A percentile compares a stretch with the other conserved stretches of the same genome.
These are phyloP conservation scores for baker's yeast (Saccharomyces cerevisiae) DNA, from an alignment of 805 yeast genomes.

Conservation along the genomic window DNA sequence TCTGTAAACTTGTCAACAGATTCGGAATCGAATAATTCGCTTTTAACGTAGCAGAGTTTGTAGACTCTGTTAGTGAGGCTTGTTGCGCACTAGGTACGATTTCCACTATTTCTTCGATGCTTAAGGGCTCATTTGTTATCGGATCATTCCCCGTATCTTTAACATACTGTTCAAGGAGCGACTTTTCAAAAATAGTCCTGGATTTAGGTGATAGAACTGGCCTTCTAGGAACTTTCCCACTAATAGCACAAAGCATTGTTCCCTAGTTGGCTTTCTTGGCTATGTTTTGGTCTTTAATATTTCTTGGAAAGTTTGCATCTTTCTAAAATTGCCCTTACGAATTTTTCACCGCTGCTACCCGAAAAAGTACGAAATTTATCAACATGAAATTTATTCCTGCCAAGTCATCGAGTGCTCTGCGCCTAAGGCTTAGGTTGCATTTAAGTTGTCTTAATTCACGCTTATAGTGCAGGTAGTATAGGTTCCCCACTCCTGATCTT, in stretches of 20 bases:
- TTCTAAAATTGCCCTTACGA: background rate
- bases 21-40: constrained; percentile 52
- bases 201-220: constrained; percentile 75
- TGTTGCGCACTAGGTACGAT: constrained; percentile 30
- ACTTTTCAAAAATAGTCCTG: constrained; percentile 60
- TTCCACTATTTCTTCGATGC: constrained; percentile 48
- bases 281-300: background rate
- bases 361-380: background rate
- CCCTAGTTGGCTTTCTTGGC: background rate
- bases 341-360: background rate
- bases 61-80: constrained; percentile 12
- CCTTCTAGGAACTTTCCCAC: constrained; percentile 60
- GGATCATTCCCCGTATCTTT: constrained; percentile 69
- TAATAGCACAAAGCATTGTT: constrained; percentile 35
- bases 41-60: constrained; percentile 42
- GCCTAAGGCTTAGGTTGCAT: background rate
- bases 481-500: background rate
- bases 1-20: constrained; percentile 64
- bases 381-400: background rate
- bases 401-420: background rate
- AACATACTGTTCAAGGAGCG: constrained; percentile 53
- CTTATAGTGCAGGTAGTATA: background rate
- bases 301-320: background rate
- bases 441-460: background rate
- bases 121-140: constrained; percentile 52